Percentiles rank a stretch among this genome's conserved stretches.
phyloP scores from a whole-genome alignment of 345 rosid genomes.

The Citrus unshiu region DNA sequence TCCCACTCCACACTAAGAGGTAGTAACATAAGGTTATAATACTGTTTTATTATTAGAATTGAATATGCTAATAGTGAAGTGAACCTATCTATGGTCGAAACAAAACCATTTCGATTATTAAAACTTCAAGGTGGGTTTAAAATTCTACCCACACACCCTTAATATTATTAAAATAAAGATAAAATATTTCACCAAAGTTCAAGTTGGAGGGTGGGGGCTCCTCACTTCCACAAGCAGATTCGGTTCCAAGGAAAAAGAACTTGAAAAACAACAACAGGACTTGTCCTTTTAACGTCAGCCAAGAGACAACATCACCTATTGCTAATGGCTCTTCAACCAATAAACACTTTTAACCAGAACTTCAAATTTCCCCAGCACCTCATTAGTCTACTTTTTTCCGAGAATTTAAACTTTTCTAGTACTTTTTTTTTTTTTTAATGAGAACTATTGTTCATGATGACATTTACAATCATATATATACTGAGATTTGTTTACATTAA shows the following conservation, averaged over 20 bases:
- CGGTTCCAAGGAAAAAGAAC: neutral
- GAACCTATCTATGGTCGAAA: neutral
- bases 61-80: neutral
- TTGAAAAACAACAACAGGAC: neutral
- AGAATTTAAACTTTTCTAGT: neutral
- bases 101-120: neutral
- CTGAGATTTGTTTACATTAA: too few relatives aligned
- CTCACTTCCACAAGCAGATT: neutral
- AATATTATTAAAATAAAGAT: neutral
- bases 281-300: neutral
- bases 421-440: too few relatives aligned
- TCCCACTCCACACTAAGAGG: neutral
- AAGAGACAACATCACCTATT: neutral
- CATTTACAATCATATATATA: too few relatives aligned
- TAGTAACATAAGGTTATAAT: neutral
- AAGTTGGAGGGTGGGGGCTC: neutral
- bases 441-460: too few relatives aligned
- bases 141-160: slow-evolving; percentile 5
- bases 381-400: neutral
- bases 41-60: neutral
- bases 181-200: neutral
- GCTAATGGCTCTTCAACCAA: neutral
- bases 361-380: neutral
- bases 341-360: neutral
- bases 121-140: neutral